Percentiles rank a stretch among this genome's conserved stretches.
These are phyloP conservation scores for Populus trichocarpa DNA, from an alignment of 441 rosid species.

Conservation along the genomic window DNA sequence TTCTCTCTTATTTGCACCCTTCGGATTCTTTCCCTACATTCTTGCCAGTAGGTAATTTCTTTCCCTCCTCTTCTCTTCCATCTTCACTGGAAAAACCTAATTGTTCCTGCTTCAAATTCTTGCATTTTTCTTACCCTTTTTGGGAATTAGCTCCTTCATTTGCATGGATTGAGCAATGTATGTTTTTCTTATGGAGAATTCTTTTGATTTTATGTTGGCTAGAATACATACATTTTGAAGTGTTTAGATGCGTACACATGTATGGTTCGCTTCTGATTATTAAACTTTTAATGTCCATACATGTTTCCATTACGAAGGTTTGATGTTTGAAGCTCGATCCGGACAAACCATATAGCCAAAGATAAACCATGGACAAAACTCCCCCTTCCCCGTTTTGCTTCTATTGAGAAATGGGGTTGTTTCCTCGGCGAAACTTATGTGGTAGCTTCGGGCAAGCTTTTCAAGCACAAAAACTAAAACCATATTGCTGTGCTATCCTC, in stretches of 20 bases:
- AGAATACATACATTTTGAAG: too few species aligned
- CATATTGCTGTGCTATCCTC: too few species aligned
- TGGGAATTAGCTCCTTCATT: background rate
- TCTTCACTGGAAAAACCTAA: background rate
- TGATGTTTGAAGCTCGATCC: too few species aligned
- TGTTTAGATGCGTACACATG: background rate
- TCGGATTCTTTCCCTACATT: constrained; percentile 6
- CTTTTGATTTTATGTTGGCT: too few species aligned
- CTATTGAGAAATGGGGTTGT: too few species aligned
- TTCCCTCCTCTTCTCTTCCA: background rate
- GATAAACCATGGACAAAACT: too few species aligned
- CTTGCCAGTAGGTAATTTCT: constrained; percentile 24
- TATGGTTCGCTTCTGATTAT: background rate
- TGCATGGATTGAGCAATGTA: background rate
- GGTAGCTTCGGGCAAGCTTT: too few species aligned
- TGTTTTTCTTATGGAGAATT: too few species aligned
- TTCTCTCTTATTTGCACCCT: constrained; percentile 7
- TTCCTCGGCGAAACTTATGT: too few species aligned
- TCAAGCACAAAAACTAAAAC: too few species aligned
- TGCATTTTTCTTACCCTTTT: background rate
- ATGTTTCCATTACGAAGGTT: background rate
- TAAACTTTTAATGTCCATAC: background rate
- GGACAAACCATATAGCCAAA: too few species aligned
- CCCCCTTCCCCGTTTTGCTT: too few species aligned
- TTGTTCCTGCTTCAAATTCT: constrained; percentile 4